Base-by-base conservation (phyloP, 768 basidiomycete genomes). In the Suillus alpinus region DNA sequence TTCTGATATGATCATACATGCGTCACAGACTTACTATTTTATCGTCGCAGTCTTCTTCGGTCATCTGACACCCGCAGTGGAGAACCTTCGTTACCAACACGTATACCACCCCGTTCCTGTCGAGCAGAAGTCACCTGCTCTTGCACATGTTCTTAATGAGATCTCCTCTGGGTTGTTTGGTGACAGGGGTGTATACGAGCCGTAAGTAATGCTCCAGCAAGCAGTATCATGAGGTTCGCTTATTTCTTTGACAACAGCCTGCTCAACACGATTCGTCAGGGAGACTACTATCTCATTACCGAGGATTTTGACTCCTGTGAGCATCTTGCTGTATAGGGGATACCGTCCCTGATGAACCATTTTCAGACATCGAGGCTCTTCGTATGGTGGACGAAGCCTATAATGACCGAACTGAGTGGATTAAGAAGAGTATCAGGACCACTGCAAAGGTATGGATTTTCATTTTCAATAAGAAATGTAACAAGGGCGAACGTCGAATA, bases 271-370 rank as follows among this genome's bases (percentile, higher is more conserved):
- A 84, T 92, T 66, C 80, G 86, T 43, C 85, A 91, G 67, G 82
- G 83, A 46, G 91, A 94, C 64, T 85, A 88, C 72, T 92, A 92
- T 72, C 80, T 94, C 55, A 71, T 96, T 59, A 86, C 92, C 0
- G 95, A 98, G 70, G 95, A 98, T 77, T 98, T 98, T 69, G 91
- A 94, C 65, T 94, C 93, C 9, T 96, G 87, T 94, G 55, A 63
- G 87, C 77, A 41, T 39, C 20, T 26, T 39, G 16, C 23, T 39
- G 8, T 6, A 37, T 9, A 16, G 37, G 16, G 23, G 23, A 37
- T 55, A 36, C 23, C 53, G 46, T 55, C 3, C 14, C 29, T 37
- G 36, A 34, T 10, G 1, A 6, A 6, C n/a, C 2, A 26, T 57
- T 34, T 40, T 34, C 66, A 90, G 89, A 96, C 73, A 84, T 97